Evolutionary conservation across 2,329 filamentous ascomycete genomes (phyloP), one percentile per base, ranked within the genome.

Genomic region (Fusarium papillatum): DNA sequence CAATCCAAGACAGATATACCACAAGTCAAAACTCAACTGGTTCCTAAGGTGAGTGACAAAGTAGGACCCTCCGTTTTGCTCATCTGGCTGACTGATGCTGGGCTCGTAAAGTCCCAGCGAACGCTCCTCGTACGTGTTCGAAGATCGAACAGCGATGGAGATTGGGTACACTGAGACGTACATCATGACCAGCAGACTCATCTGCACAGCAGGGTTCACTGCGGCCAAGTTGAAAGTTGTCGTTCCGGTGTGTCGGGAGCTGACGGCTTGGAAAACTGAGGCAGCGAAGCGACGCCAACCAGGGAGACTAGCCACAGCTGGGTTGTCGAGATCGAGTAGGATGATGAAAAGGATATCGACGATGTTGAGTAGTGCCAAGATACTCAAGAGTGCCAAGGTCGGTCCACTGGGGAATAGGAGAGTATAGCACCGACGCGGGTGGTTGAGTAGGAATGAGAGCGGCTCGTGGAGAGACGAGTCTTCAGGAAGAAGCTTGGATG

Each of bases 171-270:
- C 87, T 7, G 88, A 88, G 59, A 93, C 91, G 81, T 92, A 93
- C 91, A 93, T 93, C 91, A 93, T 92, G 55, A 91, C 86, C 0
- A 92, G 84, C 69, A 91, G 89, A 39, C 90, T 87, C 41, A 92
- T 86, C 69, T 91, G 90, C 0, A 91, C 86, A 4, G 86, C 87
- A 7, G 90, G 88, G 43, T 87, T 89, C 3, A 91, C 84, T 1
- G 79, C 80, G 5, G 88, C 80, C 16, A 91, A 85, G 22, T 84
- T 80, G 38, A 91, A 90, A 78, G 82, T 89, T 82, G 85, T 86
- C 82, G 78, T 90, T 82, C 71, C 90, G 80, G 81, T 85, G 83
- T 79, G 90, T 74, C 70, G 88, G 80, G 73, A 86, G 82, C 78
- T 90, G 73, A 75, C 84, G 1, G 90, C 89, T 82, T 92, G 90